These are phyloP conservation scores for Lactarius indigo DNA, from an alignment of 768 basidiomycete species.

Conservation along the genomic window DNA sequence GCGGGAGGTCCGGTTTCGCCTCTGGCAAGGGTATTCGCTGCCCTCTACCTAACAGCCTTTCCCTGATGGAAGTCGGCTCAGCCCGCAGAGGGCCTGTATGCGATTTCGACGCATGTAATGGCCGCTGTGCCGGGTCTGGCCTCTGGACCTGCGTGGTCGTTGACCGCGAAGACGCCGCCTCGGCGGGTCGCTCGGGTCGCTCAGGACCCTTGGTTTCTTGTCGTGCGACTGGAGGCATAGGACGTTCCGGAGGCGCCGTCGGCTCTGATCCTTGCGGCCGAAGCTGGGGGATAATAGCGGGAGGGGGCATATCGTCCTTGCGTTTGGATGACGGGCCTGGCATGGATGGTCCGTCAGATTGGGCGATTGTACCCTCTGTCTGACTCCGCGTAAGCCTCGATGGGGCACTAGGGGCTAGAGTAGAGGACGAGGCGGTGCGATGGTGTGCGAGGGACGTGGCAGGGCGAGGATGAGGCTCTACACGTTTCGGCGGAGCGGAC, in stretches of 20 bases:
- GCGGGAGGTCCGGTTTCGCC: neutral
- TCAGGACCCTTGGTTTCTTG: neutral
- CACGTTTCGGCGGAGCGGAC: conserved; percentile 8
- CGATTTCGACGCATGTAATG: neutral
- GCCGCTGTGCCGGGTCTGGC: conserved; percentile 10
- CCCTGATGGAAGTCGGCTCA: conserved; percentile 14
- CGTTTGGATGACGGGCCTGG: conserved; percentile 2
- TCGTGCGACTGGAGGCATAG: neutral
- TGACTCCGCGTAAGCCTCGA: conserved; percentile 11
- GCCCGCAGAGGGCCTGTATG: conserved; percentile 8
- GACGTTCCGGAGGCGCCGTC: neutral
- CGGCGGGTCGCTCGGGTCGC: conserved; percentile 12
- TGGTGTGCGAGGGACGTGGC: conserved; percentile 17
- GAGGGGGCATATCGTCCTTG: conserved; percentile 19
- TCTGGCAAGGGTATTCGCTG: conserved; percentile 18
- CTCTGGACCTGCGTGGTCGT: conserved; percentile 14
- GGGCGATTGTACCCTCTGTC: neutral
- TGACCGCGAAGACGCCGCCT: conserved; percentile 2
- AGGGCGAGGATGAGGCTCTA: conserved; percentile 18
- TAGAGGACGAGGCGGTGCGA: conserved; percentile 17
- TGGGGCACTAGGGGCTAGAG: neutral
- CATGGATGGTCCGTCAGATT: neutral
- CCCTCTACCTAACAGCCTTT: conserved; percentile 16
- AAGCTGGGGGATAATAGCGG: conserved; percentile 13
- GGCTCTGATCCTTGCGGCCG: conserved; percentile 1